phyloP scores from a whole-genome alignment of 2,329 filamentous ascomycete species.

The Phoma sp. region DNA sequence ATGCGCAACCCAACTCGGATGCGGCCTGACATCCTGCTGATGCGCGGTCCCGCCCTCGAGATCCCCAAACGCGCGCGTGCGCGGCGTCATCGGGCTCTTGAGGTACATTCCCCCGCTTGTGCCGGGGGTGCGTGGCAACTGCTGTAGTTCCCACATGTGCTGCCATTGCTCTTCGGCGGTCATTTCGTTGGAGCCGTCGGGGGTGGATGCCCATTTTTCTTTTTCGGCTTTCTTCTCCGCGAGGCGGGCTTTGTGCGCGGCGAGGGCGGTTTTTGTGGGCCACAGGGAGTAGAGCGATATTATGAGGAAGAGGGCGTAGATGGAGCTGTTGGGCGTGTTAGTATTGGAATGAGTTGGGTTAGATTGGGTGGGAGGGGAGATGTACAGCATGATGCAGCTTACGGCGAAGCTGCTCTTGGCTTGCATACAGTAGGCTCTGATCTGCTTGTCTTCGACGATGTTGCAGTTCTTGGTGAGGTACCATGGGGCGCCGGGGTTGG shows the following conservation, averaged over 20 bases:
- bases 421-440: constrained; percentile 67
- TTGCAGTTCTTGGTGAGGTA: constrained; percentile 76
- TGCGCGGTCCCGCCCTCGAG: constrained; percentile 28
- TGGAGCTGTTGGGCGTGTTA: constrained; percentile 52
- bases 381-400: constrained; percentile 73
- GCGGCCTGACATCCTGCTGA: neutral
- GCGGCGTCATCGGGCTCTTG: constrained; percentile 43
- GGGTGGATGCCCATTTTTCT: constrained; percentile 41
- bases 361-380: constrained; percentile 25
- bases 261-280: constrained; percentile 47
- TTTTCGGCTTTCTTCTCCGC: constrained; percentile 47
- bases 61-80: constrained; percentile 43
- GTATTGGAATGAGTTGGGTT: neutral
- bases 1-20: constrained; percentile 14
- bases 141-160: constrained; percentile 53
- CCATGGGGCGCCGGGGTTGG: constrained; percentile 72
- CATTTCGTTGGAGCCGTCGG: constrained; percentile 42
- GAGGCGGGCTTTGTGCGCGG: constrained; percentile 29
- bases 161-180: constrained; percentile 50
- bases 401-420: constrained; percentile 73
- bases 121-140: constrained; percentile 46
- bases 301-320: constrained; percentile 67
- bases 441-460: constrained; percentile 63
- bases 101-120: constrained; percentile 31
- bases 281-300: constrained; percentile 65